A percentile compares a stretch with the other conserved stretches of the same genome.
Evolutionary conservation across 352 stramenopile species (phyloP).

Genomic region (Phytophthora rubi): DNA sequence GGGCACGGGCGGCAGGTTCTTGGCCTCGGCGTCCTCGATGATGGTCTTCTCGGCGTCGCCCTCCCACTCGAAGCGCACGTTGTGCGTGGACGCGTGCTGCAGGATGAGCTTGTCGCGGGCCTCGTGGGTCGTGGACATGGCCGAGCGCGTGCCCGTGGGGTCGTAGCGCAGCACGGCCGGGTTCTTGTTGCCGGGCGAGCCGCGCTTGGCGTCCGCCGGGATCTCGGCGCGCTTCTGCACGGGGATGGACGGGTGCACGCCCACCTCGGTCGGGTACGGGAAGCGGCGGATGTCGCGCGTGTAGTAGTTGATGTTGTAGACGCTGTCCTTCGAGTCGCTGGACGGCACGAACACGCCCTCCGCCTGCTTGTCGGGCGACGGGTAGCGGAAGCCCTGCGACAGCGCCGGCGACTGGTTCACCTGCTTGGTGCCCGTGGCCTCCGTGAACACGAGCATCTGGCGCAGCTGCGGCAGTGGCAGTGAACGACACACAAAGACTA

Average conservation of each 20-base stretch:
- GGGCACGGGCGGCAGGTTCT: conserved; percentile 76
- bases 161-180: conserved; percentile 87
- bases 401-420: conserved; percentile 70
- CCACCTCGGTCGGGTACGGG: conserved; percentile 63
- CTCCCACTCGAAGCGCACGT: conserved; percentile 87
- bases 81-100: conserved; percentile 73
- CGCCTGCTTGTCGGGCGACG: conserved; percentile 73
- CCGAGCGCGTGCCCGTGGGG: conserved; percentile 83
- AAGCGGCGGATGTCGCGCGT: conserved; percentile 87
- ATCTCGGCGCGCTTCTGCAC: conserved; percentile 64
- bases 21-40: conserved; percentile 70
- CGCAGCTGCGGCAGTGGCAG: conserved; percentile 51
- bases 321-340: conserved; percentile 69
- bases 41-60: conserved; percentile 72
- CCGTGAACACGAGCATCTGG: conserved; percentile 83
- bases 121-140: conserved; percentile 86
- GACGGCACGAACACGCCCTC: conserved; percentile 76
- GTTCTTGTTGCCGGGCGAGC: conserved; percentile 88
- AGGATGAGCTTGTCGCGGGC: conserved; percentile 76
- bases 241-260: conserved; percentile 77
- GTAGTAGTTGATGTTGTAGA: conserved; percentile 92
- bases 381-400: conserved; percentile 78
- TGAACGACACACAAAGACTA: neutral
- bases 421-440: conserved; percentile 78
- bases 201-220: conserved; percentile 67